Base-by-base conservation (phyloP, 2,329 filamentous ascomycete genomes). In the Thelonectria blattea region DNA sequence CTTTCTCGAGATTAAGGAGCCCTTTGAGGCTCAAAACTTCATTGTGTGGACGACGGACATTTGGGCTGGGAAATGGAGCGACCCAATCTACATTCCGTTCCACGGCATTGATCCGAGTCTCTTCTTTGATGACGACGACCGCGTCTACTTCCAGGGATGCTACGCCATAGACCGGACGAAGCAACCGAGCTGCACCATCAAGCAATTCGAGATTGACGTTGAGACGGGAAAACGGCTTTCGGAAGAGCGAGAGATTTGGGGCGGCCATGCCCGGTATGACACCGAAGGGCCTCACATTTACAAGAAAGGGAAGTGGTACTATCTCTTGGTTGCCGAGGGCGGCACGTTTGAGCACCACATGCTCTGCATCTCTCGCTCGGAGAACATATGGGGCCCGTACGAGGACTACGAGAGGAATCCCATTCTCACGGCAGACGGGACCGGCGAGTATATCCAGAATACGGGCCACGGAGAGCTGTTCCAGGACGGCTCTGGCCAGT, bases 41-140 rank as follows among this genome's bases (percentile, higher is more conserved):
- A 55, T 69, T 37, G 42, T 73, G 2, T 56, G 51, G 2, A 66
- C 66, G 3, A 54, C 51, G 1, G 64, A 73, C 53, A 72, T 69
- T 3, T 72, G 65, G 63, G 30, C 61, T 7, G 64, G 58, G 5
- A 30, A 58, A 5, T 74, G 71, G 70, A 71, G 66, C 18, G 65
- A 72, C 14, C 71, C 78, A 1, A 66, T 79, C 3, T 67, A 67
- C 32, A 78, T 79, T 50, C 68, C 73, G 1, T 77, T 79, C 27
- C 61, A 74, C 17, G 79, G 77, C 1, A 79, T 81, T 14, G 79
- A 81, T 51, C 76, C 79, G 0, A 77, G 80, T 68, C 69, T 83
- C 6, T 76, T 80, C 48, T 79, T 77, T 30, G 76, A 79, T 12
- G 64, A 72, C 15, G 72, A 76, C 49, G 72, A 71, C 12, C 61